Base-by-base conservation (phyloP, 2,329 filamentous ascomycete species). In the Aspergillus sp. region DNA sequence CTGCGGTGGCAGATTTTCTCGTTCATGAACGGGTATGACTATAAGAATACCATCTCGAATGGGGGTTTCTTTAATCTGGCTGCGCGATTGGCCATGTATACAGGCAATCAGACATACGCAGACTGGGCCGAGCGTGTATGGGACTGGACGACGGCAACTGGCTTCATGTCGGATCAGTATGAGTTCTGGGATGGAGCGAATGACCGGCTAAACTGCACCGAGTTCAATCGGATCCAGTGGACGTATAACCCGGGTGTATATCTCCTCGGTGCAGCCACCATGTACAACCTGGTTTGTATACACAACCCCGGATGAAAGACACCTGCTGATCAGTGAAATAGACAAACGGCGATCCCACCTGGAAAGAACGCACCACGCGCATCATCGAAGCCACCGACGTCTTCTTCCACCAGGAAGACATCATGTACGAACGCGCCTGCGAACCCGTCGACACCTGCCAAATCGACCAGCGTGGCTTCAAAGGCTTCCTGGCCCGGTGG, bases 101-200 rank as follows among this genome's bases (percentile, higher is more conserved):
- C 60, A 2, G 57, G 56, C 0, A 64, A 64, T 29, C 43, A 54
- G 10, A 64, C 61, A 1, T 64, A 64, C 38, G 51, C 50, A 0
- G 60, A 87, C 9, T 90, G 85, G 86, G 88, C 88, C 0, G 74
- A 79, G 46, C 83, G 74, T 55, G 72, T 84, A 6, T 79, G 76
- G 70, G 73, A 80, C 49, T 83, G 79, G 79, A 73, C 71, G 11
- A 55, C 58, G 6, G 61, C 58, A 26, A 68, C 78, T 7, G 76
- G 76, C 3, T 66, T 81, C 37, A 72, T 79, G 50, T 72, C 69
- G 34, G 61, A 66, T 8, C 63, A 62, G 1, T 80, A 73, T 54
- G 66, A 73, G 43, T 73, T 81, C 46, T 79, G 70, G 51, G 79
- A 82, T 48, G 79, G 78, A 5, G 72, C 73, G 2, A 74, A 77